phyloP scores from a whole-genome alignment of 176 grass and related monocot genomes.

The Avena atlantica region DNA sequence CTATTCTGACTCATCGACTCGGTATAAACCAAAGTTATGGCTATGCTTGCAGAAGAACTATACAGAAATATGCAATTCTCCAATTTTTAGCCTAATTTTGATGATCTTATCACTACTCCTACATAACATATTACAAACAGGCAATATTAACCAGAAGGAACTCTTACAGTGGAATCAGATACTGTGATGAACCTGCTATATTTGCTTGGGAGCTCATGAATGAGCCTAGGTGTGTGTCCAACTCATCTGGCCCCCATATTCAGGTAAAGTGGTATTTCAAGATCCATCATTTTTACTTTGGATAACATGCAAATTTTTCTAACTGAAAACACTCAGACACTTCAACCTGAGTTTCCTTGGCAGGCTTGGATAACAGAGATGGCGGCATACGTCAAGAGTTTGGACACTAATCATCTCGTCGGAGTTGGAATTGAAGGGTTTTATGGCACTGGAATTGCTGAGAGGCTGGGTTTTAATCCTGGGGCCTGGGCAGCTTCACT shows the following conservation, averaged over 20 bases:
- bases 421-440: constrained; percentile 93
- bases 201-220: constrained; percentile 99
- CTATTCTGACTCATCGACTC: neutral
- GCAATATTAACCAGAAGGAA: constrained; percentile 85
- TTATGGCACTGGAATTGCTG: constrained; percentile 64
- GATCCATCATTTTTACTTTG: neutral
- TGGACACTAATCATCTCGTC: constrained; percentile 82
- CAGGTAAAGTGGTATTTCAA: constrained; percentile 53
- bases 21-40: neutral
- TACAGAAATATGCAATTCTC: constrained; percentile 2
- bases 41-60: neutral
- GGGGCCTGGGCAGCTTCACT: constrained; percentile 86
- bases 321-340: constrained; percentile 11
- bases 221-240: constrained; percentile 87
- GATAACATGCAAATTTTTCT: neutral
- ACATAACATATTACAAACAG: constrained; percentile 45
- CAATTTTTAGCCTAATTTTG: neutral
- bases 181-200: constrained; percentile 89
- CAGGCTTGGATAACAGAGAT: constrained; percentile 96
- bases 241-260: constrained; percentile 76
- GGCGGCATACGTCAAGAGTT: constrained; percentile 74
- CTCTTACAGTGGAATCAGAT: constrained; percentile 85
- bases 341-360: constrained; percentile 37
- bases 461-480: constrained; percentile 67
- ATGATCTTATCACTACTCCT: neutral